Percentiles rank a stretch among this genome's conserved stretches.
phyloP scores from a whole-genome alignment of 2,329 filamentous ascomycete genomes.

The Verticillium isaacii region DNA sequence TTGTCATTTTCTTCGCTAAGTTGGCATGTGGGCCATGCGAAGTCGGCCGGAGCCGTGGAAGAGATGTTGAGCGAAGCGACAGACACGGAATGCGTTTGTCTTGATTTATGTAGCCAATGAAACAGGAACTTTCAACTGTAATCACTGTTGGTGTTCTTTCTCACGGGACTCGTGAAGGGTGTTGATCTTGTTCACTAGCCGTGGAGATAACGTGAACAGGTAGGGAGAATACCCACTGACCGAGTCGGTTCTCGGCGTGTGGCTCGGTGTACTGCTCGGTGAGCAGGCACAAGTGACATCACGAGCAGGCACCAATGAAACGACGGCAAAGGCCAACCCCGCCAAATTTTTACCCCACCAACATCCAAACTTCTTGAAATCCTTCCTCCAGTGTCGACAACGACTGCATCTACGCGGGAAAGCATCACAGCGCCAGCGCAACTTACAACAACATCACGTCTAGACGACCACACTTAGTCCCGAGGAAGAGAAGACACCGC shows the following conservation, averaged over 20 bases:
- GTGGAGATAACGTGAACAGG: too few relatives aligned
- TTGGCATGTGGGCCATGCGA: neutral
- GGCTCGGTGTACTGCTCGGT: neutral
- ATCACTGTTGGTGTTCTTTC: too few relatives aligned
- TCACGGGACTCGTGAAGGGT: too few relatives aligned
- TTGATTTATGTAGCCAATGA: neutral
- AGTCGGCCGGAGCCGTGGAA: neutral
- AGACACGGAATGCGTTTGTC: neutral
- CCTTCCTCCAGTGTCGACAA: slow-evolving; percentile 4
- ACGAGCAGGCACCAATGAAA: slow-evolving; percentile 1
- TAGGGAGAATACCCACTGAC: neutral
- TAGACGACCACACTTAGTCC: neutral
- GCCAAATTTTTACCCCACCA: slow-evolving; percentile 33
- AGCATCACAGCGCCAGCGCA: neutral
- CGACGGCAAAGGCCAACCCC: slow-evolving; percentile 10
- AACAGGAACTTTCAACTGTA: neutral
- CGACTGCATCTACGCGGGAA: slow-evolving; percentile 1
- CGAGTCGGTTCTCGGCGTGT: neutral
- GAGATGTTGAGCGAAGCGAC: neutral
- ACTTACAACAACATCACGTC: neutral
- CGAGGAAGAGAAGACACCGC: slow-evolving; percentile 16
- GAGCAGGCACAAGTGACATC: slow-evolving; percentile 1
- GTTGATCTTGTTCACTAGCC: too few relatives aligned
- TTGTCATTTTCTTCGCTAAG: neutral
- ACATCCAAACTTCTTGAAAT: slow-evolving; percentile 9